These are phyloP conservation scores for Globisporangium paddicum DNA, from an alignment of 352 stramenopile genomes.

Conservation along the genomic window DNA sequence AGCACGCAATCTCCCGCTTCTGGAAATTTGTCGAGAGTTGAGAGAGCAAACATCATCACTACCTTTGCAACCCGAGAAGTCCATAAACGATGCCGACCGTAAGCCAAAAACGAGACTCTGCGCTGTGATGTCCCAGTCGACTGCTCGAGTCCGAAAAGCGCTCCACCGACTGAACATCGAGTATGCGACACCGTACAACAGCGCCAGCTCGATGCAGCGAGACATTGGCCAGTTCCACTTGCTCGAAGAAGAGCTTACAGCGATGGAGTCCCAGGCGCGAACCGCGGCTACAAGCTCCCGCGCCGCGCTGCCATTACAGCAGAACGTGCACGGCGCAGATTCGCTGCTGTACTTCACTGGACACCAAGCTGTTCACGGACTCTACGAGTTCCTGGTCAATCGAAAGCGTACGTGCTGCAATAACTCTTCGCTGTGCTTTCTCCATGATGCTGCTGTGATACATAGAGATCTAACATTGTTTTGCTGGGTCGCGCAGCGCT, in stretches of 20 bases:
- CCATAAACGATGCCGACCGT: neutral
- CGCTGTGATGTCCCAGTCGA: conserved; percentile 70
- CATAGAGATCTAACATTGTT: neutral
- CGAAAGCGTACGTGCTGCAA: conserved; percentile 47
- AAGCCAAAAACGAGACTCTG: conserved; percentile 18
- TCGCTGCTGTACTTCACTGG: conserved; percentile 62
- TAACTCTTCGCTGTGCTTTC: neutral
- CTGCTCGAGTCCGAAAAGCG: conserved; percentile 50
- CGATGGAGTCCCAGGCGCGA: conserved; percentile 12
- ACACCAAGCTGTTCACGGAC: conserved; percentile 56
- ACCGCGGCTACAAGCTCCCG: neutral
- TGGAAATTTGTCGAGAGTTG: conserved; percentile 33
- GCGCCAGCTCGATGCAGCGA: conserved; percentile 27
- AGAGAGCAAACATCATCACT: neutral
- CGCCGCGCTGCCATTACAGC: conserved; percentile 14
- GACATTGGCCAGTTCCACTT: conserved; percentile 43
- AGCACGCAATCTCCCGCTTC: conserved; percentile 11
- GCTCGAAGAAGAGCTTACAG: conserved; percentile 37
- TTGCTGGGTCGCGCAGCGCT: conserved; percentile 26
- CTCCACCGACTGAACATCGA: conserved; percentile 56
- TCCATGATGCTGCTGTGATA: neutral
- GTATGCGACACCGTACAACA: conserved; percentile 57
- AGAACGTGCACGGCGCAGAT: conserved; percentile 47
- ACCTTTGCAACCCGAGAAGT: neutral
- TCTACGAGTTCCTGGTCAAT: conserved; percentile 80